Base-by-base conservation (phyloP, 2,329 filamentous ascomycete species). In the Herpotrichia juniperi region DNA sequence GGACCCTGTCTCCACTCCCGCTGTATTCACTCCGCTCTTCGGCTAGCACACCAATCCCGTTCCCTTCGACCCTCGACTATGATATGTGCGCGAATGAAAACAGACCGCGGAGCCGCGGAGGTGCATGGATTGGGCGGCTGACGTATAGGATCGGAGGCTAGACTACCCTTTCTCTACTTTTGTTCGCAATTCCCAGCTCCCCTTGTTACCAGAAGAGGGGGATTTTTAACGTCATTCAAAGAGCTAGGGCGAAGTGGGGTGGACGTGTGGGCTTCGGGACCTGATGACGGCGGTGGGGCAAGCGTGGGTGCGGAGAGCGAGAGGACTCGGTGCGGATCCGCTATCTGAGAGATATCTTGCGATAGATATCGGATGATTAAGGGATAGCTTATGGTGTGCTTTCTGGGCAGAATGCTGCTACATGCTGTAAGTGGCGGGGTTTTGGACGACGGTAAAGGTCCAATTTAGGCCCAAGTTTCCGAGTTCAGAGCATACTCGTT, bases 201-300 rank as follows among this genome's bases (percentile, higher is more conserved):
- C n/a, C n/a, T n/a, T n/a, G n/a, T n/a, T n/a, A n/a, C n/a, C n/a
- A 34, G 31, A 37, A 37, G 34, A 37, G 34, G 34, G 34, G 34
- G n/a, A 12, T 6, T 17, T 37, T 12, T 7, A 19, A 19, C 34
- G 34, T 17, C 34, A 37, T 37, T 11, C 31, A 21, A 37, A 37
- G 34, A 37, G 34, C 34, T 37, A 37, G 34, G 34, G 34, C 12
- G 34, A 7, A n/a, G 31, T 34, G 31, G 26, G 26, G 26, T 30
- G 26, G 12, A 17, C 8, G 17, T 37, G 34, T 37, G 7, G n/a
- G 3, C 7, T 4, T 37, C 34, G 34, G 34, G 34, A 37, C 7
- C 5, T 5, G 17, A 37, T 37, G 34, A 19, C 34, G 19, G 16
- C 25, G 12, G 37, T 40, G 37, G 37, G 37, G 37, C 37, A 24